Percentiles rank a stretch among this genome's conserved stretches.
Conservation (phyloP, 2,329 filamentous ascomycete genomes). For the Phyllachora maydis region DNA sequence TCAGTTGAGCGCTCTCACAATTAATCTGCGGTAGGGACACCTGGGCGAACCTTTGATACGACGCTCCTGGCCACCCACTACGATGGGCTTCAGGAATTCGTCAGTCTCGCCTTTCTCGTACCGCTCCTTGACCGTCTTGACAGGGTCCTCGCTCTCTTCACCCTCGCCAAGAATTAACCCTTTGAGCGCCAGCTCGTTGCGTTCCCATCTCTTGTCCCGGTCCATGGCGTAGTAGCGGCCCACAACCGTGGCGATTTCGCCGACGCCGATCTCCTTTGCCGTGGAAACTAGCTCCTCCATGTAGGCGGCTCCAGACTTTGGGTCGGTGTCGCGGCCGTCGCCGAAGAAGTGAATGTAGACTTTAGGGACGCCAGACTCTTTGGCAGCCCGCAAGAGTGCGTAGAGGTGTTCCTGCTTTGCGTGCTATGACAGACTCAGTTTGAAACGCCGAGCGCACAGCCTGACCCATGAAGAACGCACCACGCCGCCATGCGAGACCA, state of each 20-base stretch:
- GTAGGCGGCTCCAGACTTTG: constrained; percentile 77
- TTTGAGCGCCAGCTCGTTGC: constrained; percentile 76
- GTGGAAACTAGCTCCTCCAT: constrained; percentile 71
- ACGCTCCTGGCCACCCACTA: constrained; percentile 68
- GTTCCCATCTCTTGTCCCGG: constrained; percentile 97
- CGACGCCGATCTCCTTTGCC: constrained; percentile 64
- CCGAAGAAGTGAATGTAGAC: constrained; percentile 99
- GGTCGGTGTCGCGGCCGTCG: constrained; percentile 93
- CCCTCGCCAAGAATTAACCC: constrained; percentile 74
- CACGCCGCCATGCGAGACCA: constrained; percentile 90
- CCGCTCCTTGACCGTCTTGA: constrained; percentile 68
- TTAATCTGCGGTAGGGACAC: too few relatives aligned
- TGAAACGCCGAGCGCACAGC: constrained; percentile 2
- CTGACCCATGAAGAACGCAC: constrained; percentile 15
- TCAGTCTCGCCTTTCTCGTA: constrained; percentile 82
- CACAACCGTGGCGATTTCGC: constrained; percentile 80
- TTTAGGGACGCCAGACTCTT: constrained; percentile 67
- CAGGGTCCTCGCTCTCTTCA: constrained; percentile 64
- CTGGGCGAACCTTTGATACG: constrained; percentile 62
- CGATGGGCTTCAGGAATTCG: constrained; percentile 96
- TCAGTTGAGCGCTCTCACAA: too few relatives aligned
- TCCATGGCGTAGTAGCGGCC: constrained; percentile 99
- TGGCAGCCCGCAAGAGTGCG: constrained; percentile 71
- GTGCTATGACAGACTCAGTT: constrained; percentile 30
- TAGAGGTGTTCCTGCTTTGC: constrained; percentile 89